phyloP scores from a whole-genome alignment of 768 basidiomycete species.

The Mycena alexandri region DNA sequence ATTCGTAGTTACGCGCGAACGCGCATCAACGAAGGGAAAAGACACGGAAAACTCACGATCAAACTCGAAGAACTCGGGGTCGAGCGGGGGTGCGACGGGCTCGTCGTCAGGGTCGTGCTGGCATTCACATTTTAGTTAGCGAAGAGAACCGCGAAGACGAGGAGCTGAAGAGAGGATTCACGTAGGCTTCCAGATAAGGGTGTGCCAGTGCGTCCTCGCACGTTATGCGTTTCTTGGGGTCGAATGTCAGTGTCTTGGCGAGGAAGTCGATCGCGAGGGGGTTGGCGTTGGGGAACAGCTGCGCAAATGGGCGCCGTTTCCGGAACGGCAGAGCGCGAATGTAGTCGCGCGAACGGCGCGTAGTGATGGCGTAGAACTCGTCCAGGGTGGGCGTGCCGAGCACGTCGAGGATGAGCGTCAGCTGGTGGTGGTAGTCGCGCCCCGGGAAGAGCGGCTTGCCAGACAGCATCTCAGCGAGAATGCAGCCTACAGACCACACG shows the following conservation, averaged over 20 bases:
- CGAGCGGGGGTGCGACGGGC: constrained; percentile 94
- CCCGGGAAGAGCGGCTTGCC: constrained; percentile 86
- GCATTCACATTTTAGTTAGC: neutral
- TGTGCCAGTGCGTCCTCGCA: constrained; percentile 96
- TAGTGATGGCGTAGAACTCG: constrained; percentile 86
- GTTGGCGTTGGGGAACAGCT: constrained; percentile 78
- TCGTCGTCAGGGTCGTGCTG: constrained; percentile 95
- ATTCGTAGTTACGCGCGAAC: too few relatives aligned
- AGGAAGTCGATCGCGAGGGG: constrained; percentile 73
- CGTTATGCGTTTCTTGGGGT: constrained; percentile 96
- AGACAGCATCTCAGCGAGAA: constrained; percentile 81
- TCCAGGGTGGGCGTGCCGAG: constrained; percentile 85
- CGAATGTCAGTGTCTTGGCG: constrained; percentile 78
- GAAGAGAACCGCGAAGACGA: neutral
- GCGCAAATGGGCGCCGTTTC: constrained; percentile 71
- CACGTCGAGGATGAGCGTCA: constrained; percentile 84
- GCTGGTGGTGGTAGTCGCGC: constrained; percentile 82
- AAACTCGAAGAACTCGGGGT: constrained; percentile 97
- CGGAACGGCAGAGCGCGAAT: constrained; percentile 40
- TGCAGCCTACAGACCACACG: constrained; percentile 72
- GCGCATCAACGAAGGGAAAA: neutral
- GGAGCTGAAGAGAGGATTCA: constrained; percentile 1
- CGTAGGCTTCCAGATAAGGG: constrained; percentile 93
- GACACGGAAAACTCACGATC: constrained; percentile 74
- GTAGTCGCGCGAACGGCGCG: constrained; percentile 39